Base-by-base conservation (phyloP, 164 flowering plant genomes). In the Saururus chinensis region DNA sequence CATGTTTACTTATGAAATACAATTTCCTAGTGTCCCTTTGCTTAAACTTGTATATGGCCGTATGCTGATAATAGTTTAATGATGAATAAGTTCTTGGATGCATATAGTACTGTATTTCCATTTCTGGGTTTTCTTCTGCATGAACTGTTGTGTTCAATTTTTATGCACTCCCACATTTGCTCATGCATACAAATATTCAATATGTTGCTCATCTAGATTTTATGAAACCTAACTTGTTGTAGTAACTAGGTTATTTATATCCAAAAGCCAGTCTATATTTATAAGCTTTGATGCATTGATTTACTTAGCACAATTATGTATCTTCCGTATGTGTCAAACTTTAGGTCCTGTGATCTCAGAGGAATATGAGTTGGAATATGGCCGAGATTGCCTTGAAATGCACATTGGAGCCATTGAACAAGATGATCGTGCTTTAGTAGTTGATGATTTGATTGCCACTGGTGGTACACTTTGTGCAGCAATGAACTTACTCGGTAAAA, bases 381-480 rank as follows among this genome's bases (percentile, higher is more conserved):
- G 98, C 64, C 83, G 74, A n/a, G 98, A 92, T 70, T 82, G 97
- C 53, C 80, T 92, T 61, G 88, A 93, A 74, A 93, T 93, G 98
- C 98, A 93, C 66, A 78, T 90, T 53, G 98, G 91, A 65, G 98
- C 98, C 4, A 96, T 90, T 37, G 77, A 84, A 66, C 66, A 74
- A 41, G 87, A 82, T 14, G 98, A 93, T 12, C 84, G 85, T 40
- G 97, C 89, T 61, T 67, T 93, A 75, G 91, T 90, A 20, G 96
- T 92, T 57, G 98, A 92, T 79, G 98, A 89, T 77, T 75, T 92
- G 70, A 79, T 92, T 57, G 96, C 98, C 23, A 89, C 96, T 53
- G 96, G 96, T 11, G 97, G 97, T 58, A 89, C 98, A 40, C 84
- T 92, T 48, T 77, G 86, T 73, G 98, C 98, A 17, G 98, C 98